Evolutionary conservation across 2,329 filamentous ascomycete genomes (phyloP).

Genomic region (Aulographum hederae): DNA sequence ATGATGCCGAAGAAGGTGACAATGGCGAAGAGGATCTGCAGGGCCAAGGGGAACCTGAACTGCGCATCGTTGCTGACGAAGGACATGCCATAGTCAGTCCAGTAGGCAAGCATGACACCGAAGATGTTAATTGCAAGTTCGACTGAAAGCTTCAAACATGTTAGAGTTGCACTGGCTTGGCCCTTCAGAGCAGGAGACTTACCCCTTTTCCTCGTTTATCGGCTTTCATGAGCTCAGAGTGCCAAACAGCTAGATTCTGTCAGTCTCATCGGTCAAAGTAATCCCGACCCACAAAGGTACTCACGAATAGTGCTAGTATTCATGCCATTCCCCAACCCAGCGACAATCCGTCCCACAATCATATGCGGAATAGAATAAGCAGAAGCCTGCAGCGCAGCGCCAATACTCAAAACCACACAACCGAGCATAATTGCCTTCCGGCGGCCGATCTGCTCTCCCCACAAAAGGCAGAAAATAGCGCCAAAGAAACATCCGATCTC

Average conservation of each 20-base stretch:
- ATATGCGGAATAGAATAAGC: constrained; percentile 21
- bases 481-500: constrained; percentile 27
- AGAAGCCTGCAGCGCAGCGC: constrained; percentile 1
- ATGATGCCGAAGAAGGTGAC: not conserved
- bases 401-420: constrained; percentile 1
- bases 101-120: not conserved
- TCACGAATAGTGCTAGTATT: too few relatives aligned
- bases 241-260: too few relatives aligned
- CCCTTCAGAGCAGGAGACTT: too few relatives aligned
- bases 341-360: constrained; percentile 27
- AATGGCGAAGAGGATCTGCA: not conserved
- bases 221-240: too few relatives aligned
- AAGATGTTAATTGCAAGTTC: too few relatives aligned
- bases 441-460: constrained; percentile 1
- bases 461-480: constrained; percentile 19
- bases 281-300: too few relatives aligned
- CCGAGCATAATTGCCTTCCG: constrained; percentile 1
- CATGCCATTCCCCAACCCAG: constrained; percentile 21
- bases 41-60: not conserved
- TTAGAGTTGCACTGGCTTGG: too few relatives aligned
- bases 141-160: too few relatives aligned
- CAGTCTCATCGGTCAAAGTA: too few relatives aligned
- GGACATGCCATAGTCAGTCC: constrained; percentile 1
- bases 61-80: not conserved
- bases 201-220: too few relatives aligned